These are phyloP conservation scores for Pseudocercospora pini-densiflorae DNA, from an alignment of 2,329 filamentous ascomycete species.

Conservation along the genomic window DNA sequence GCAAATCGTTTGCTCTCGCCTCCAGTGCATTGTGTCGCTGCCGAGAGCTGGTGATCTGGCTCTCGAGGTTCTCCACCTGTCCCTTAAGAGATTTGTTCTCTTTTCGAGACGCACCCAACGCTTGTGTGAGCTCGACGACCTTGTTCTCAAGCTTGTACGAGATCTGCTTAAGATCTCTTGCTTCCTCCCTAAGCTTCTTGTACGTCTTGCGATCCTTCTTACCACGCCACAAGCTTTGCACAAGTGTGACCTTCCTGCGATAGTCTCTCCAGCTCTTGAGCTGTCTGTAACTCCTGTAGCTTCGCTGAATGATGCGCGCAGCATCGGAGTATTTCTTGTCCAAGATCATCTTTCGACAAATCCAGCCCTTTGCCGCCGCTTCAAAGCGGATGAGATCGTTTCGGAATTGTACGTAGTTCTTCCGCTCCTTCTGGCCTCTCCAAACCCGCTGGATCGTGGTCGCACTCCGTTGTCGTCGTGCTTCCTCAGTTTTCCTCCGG, in stretches of 20 bases:
- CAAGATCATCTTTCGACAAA: constrained; percentile 89
- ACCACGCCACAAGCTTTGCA: constrained; percentile 93
- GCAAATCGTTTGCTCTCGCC: constrained; percentile 87
- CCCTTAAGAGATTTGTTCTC: constrained; percentile 89
- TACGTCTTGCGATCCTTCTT: constrained; percentile 79
- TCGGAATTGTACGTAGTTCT: constrained; percentile 76
- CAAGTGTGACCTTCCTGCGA: constrained; percentile 83
- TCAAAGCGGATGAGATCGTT: constrained; percentile 87
- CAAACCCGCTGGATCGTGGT: constrained; percentile 95
- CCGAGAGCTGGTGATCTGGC: constrained; percentile 95
- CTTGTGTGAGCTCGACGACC: constrained; percentile 96
- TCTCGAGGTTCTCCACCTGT: constrained; percentile 95
- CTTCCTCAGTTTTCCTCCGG: constrained; percentile 76
- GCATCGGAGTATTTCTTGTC: constrained; percentile 93
- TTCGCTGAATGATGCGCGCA: constrained; percentile 85
- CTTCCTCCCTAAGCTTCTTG: constrained; percentile 91
- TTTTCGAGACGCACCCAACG: constrained; percentile 85
- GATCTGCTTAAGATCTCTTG: constrained; percentile 97
- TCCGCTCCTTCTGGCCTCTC: constrained; percentile 89
- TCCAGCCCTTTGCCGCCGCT: constrained; percentile 87
- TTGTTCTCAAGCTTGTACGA: constrained; percentile 99
- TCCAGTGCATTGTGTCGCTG: constrained; percentile 89
- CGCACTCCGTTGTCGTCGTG: constrained; percentile 81
- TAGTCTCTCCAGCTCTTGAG: constrained; percentile 84
- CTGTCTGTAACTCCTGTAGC: constrained; percentile 81